Evolutionary conservation across 495 filamentous ascomycete species (phyloP), one percentile per base, ranked within the genome.

Genomic region (Friedmanniomyces simplex): DNA sequence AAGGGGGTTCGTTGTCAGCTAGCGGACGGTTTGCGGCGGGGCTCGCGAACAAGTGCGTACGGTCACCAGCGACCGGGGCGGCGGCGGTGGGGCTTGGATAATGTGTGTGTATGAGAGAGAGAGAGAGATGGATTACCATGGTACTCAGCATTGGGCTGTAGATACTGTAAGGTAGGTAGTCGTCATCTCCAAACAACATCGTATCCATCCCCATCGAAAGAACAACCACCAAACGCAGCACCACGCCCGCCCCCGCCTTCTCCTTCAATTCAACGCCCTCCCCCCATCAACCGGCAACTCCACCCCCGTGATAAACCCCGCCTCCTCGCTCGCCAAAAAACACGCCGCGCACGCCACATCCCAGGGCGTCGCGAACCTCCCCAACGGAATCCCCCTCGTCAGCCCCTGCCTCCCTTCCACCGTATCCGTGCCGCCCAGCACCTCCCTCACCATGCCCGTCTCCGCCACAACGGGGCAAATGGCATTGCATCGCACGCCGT

Each of bases 401-500:
- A 89, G 85, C 60, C 80, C 82, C 58, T 79, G 74, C 53, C 81
- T 69, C 60, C 86, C 86, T 69, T 87, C 85, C 16, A 76, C 74
- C 1, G 83, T 86, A 53, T 63, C 61, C n/a, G n/a, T n/a, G 1
- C 55, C 61, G 1, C 61, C 61, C 18, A 63, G 51, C 16, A 63
- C 55, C 1, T 76, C 72, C 45, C 79, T 77, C 42, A 86, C 85
- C 57, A 88, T 74, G 0, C 82, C 83, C 20, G 85, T 65, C 32
- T 55, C 63, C 37, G 59, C 56, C 3, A 60, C 39, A 11, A 65
- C 54, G 7, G 61, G 62, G 34, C 58, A 66, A 18, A 66, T 57
- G 26, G 64, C 61, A 43, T 66, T 66, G 21, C 52, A 52, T n/a
- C 64, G 28, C n/a, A 64, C 54, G 7, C 54, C 48, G 22, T 61